A percentile compares a stretch with the other conserved stretches of the same genome.
Conservation (phyloP, 163 green algal species). For the Scenedesmus sp. region DNA sequence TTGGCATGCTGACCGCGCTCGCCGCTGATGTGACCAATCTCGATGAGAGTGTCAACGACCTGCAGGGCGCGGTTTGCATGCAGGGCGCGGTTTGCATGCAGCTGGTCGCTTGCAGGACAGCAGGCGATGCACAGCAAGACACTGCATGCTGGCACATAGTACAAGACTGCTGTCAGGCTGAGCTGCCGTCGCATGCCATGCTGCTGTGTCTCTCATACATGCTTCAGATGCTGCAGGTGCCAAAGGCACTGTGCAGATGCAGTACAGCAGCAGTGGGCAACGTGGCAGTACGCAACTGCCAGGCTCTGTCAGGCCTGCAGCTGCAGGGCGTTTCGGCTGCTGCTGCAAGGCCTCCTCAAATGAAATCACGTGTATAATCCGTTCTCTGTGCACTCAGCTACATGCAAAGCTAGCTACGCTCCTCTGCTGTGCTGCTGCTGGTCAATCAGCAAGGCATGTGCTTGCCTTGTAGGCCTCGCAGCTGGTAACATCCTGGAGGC, state of each 20-base stretch:
- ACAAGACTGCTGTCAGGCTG: background rate
- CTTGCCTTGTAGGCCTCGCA: conserved; percentile 67
- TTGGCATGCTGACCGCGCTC: conserved; percentile 64
- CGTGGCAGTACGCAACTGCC: background rate
- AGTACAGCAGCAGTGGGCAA: background rate
- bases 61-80: conserved; percentile 24
- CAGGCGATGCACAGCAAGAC: background rate
- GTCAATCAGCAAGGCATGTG: background rate
- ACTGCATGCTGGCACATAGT: background rate
- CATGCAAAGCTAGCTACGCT: background rate
- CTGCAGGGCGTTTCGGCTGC: background rate
- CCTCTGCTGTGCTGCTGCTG: background rate
- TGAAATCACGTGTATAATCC: too few species aligned
- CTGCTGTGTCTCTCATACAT: background rate
- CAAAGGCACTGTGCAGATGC: background rate
- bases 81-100: background rate
- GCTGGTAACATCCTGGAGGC: conserved; percentile 65
- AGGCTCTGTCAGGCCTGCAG: background rate
- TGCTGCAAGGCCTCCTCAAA: background rate
- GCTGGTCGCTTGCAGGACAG: background rate
- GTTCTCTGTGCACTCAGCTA: background rate
- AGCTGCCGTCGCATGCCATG: background rate
- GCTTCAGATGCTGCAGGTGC: background rate
- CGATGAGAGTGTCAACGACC: conserved; percentile 65
- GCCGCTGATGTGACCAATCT: conserved; percentile 54